Evolutionary conservation across 139 green algal genomes (phyloP).

Genomic region (Chlamydomonas sphaeroides): DNA sequence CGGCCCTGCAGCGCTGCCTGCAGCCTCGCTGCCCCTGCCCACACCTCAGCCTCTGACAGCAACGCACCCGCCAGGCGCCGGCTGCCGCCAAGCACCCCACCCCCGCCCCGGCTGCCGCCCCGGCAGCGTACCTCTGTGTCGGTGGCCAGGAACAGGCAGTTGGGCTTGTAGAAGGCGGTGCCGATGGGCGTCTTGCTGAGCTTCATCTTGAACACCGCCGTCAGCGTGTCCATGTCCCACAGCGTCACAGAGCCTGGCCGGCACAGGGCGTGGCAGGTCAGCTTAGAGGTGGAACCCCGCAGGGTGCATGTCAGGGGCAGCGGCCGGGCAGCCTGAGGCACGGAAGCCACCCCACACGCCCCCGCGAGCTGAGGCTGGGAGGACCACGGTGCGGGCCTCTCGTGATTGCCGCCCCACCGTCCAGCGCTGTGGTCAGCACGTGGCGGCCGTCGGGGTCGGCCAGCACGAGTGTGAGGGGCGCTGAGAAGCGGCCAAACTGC

Average conservation of each 20-base stretch:
- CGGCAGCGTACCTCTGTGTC: conserved; percentile 23
- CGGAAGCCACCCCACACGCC: too few relatives aligned
- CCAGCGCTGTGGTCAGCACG: conserved; percentile 34
- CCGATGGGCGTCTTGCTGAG: conserved; percentile 1
- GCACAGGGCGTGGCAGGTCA: too few relatives aligned
- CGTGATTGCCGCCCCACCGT: conserved; percentile 32
- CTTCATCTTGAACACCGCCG: conserved; percentile 53
- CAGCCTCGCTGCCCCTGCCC: too few relatives aligned
- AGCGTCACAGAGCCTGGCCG: conserved; percentile 31
- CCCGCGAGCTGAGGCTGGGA: background rate
- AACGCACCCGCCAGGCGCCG: too few relatives aligned
- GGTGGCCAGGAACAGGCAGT: conserved; percentile 31
- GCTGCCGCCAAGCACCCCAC: background rate
- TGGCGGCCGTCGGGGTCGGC: conserved; percentile 4
- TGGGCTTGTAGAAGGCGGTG: conserved; percentile 33
- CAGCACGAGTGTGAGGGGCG: conserved; percentile 15
- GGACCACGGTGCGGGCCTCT: background rate
- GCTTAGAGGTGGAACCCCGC: too few relatives aligned
- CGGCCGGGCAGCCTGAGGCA: too few relatives aligned
- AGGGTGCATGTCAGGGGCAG: too few relatives aligned
- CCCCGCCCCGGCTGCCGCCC: too few relatives aligned
- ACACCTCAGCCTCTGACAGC: too few relatives aligned
- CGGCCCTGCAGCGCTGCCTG: too few relatives aligned
- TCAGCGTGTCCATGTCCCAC: conserved; percentile 46
- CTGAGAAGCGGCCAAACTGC: conserved; percentile 30